A percentile compares a stretch with the other conserved stretches of the same genome.
Conservation (phyloP, 176 grass and related monocot genomes). For the Ananas comosus region DNA sequence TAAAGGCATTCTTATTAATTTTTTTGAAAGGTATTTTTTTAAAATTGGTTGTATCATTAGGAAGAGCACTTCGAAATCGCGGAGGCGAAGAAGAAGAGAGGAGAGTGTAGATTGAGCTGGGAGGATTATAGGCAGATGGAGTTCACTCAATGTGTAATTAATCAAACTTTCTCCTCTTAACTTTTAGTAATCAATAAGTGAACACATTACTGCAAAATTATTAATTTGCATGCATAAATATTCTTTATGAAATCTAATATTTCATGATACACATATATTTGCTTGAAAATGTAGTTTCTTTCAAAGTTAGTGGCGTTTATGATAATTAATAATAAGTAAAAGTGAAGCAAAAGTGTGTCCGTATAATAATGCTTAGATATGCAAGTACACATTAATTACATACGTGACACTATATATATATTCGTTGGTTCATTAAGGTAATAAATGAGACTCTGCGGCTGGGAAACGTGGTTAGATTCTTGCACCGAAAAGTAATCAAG, state of each 20-base stretch:
- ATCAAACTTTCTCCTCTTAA: slow-evolving; percentile 5
- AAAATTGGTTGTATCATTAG: slow-evolving; percentile 13
- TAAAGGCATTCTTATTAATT: no score
- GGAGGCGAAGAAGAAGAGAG: slow-evolving; percentile 43
- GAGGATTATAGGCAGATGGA: slow-evolving; percentile 99
- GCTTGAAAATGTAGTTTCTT: no score
- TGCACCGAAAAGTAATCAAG: slow-evolving; percentile 74
- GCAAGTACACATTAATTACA: neutral
- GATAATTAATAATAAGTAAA: no score
- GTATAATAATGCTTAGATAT: no score
- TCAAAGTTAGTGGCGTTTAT: no score
- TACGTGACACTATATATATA: slow-evolving; percentile 3
- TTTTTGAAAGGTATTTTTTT: no score
- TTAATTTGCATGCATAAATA: no score
- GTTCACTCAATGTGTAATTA: slow-evolving; percentile 93
- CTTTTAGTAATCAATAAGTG: neutral
- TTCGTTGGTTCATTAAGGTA: slow-evolving; percentile 40
- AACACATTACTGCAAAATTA: no score
- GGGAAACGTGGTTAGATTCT: slow-evolving; percentile 92
- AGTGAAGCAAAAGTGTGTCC: no score
- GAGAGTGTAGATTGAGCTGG: slow-evolving; percentile 57
- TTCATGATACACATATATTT: no score
- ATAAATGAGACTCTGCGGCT: slow-evolving; percentile 89
- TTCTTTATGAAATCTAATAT: no score
- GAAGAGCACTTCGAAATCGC: slow-evolving; percentile 68